Conservation (phyloP, 2,329 filamentous ascomycete genomes). For the Achaetomium macrosporum region DNA sequence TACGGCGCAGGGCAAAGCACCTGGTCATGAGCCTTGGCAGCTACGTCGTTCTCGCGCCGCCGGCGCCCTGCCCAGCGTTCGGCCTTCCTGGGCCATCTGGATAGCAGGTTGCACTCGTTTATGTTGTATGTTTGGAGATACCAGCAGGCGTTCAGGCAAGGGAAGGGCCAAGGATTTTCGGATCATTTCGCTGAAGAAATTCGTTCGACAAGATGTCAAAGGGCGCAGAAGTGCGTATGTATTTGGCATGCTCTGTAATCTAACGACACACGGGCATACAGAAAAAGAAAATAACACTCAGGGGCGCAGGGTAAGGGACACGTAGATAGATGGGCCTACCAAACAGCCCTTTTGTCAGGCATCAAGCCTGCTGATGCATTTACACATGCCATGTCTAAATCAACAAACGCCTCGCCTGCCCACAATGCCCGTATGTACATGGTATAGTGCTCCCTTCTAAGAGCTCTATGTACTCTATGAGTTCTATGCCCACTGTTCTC, state of each 20-base stretch:
- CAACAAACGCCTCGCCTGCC: conserved; percentile 3
- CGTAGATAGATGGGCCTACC: neutral
- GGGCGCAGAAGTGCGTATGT: neutral
- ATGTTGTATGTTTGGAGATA: conserved; percentile 4
- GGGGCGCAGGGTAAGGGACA: neutral
- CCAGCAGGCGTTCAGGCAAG: neutral
- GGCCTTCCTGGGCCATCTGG: neutral
- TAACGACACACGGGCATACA: conserved; percentile 4
- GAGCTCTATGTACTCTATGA: neutral
- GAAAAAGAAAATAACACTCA: conserved; percentile 3
- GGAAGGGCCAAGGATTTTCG: neutral
- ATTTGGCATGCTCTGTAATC: neutral
- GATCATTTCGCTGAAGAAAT: neutral
- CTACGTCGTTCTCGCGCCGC: neutral
- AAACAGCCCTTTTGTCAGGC: neutral
- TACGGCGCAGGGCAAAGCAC: conserved; percentile 48
- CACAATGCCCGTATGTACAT: neutral
- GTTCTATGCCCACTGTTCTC: neutral
- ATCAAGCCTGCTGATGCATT: conserved; percentile 4
- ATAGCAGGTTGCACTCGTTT: neutral
- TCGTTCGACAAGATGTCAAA: neutral
- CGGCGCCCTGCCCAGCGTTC: neutral
- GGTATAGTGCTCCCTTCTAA: neutral
- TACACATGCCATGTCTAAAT: neutral
- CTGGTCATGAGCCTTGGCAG: conserved; percentile 36